Evolutionary conservation across 2,329 filamentous ascomycete genomes (phyloP).

Genomic region (Colletotrichum caudatum): DNA sequence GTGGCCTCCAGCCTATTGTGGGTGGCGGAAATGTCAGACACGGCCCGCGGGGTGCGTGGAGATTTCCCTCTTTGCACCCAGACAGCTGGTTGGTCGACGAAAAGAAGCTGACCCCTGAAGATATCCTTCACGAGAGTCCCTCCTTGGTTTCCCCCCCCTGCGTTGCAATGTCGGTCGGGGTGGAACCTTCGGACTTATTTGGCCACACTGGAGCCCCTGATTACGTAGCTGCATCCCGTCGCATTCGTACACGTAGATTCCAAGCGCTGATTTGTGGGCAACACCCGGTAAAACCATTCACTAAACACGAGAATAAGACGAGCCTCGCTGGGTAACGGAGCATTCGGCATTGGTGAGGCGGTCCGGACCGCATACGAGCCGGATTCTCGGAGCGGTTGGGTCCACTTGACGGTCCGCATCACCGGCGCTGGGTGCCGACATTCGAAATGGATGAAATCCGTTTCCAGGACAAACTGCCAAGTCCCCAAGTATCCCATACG

Average conservation of each 20-base stretch:
- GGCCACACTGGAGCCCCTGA: constrained; percentile 28
- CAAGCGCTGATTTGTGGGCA: background rate
- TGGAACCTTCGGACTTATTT: constrained; percentile 23
- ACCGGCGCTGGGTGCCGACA: background rate
- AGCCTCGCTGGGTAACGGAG: background rate
- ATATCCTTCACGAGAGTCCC: constrained; percentile 12
- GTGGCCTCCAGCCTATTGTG: constrained; percentile 6
- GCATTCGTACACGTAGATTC: constrained; percentile 27
- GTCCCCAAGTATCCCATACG: background rate
- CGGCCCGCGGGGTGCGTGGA: constrained; percentile 30
- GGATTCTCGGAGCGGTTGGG: background rate
- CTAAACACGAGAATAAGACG: background rate
- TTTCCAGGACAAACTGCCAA: background rate
- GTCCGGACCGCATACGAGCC: background rate
- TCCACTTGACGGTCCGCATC: background rate
- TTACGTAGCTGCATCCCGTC: constrained; percentile 24
- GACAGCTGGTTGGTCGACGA: constrained; percentile 26
- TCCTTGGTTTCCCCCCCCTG: background rate
- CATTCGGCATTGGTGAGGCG: background rate
- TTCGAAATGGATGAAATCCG: background rate
- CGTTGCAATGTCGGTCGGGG: background rate
- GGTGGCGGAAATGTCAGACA: constrained; percentile 26
- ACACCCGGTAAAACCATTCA: background rate
- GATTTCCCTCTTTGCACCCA: background rate
- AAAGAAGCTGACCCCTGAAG: background rate